phyloP scores from a whole-genome alignment of 2,329 filamentous ascomycete species.

The Exserohilum rostratum region DNA sequence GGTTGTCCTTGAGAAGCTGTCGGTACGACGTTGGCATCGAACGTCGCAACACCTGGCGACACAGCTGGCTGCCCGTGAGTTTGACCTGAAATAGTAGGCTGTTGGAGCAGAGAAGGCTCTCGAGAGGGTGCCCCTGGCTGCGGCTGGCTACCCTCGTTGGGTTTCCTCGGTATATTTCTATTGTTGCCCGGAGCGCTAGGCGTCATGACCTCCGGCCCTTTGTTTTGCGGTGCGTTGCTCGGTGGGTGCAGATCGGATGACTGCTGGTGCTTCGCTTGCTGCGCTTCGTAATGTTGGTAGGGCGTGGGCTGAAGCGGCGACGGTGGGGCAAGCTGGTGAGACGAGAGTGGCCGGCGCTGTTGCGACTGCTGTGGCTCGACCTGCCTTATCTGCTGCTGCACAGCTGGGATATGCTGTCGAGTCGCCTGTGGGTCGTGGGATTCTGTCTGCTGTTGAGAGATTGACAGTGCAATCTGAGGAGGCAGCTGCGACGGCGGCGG shows the following conservation, averaged over 20 bases:
- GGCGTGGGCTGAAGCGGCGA: constrained; percentile 42
- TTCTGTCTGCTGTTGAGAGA: constrained; percentile 43
- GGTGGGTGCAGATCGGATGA: constrained; percentile 31
- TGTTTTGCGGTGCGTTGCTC: constrained; percentile 39
- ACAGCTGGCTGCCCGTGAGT: constrained; percentile 42
- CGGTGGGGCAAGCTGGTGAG: constrained; percentile 44
- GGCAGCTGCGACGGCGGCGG: constrained; percentile 35
- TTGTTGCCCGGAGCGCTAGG: constrained; percentile 27
- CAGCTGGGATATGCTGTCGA: constrained; percentile 39
- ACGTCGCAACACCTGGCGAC: constrained; percentile 50
- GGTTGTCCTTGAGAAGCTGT: constrained; percentile 53
- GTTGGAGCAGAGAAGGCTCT: constrained; percentile 45
- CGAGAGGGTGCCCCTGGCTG: constrained; percentile 41
- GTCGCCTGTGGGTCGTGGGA: constrained; percentile 40
- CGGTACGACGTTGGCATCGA: constrained; percentile 54
- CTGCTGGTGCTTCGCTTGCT: constrained; percentile 36
- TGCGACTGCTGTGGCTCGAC: constrained; percentile 38
- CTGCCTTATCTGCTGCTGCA: constrained; percentile 37
- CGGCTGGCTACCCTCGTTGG: constrained; percentile 37
- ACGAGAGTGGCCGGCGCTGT: constrained; percentile 43
- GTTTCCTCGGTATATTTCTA: constrained; percentile 45
- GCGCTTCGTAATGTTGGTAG: constrained; percentile 44
- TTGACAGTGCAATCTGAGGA: constrained; percentile 31
- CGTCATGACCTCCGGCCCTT: constrained; percentile 44
- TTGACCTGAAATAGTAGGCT: constrained; percentile 46